Base-by-base conservation (phyloP, 2,329 filamentous ascomycete genomes). In the Fusarium sp. region DNA sequence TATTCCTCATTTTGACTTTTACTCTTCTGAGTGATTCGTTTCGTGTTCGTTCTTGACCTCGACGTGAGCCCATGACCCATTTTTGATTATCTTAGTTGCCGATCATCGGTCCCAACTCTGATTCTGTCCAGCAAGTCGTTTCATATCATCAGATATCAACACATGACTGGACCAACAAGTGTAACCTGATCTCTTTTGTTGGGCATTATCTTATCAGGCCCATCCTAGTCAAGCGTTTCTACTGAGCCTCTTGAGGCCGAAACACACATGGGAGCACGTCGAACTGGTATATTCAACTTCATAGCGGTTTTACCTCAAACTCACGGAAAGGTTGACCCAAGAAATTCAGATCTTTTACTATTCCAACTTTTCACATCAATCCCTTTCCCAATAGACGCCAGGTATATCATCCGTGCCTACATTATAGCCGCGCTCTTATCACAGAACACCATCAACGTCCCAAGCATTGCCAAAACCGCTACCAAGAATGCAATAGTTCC, bases 331-430 rank as follows among this genome's bases (percentile, higher is more conserved):
- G 27, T 41, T 52, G 44, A 31, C 31, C 58, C 46, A 55, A 7
- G 20, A 55, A 47, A 49, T 53, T 54, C 44, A 17, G 65, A 44
- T 65, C 39, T 29, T 70, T 50, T 29, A 31, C 45, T 42, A 59
- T 36, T 63, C 42, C 7, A 65, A 71, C 67, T 66, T 74, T 68
- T 70, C 47, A 53, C 55, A 59, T 52, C 35, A 62, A 47, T 54
- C 17, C 47, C 29, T 56, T 59, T 54, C 47, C 62, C 18, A 35
- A 31, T 33, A 67, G 59, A 73, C 55, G 55, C 64, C 61, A 73
- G 71, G 68, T 74, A 74, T 73, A 74, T 57, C 65, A 35, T 63
- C 64, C 64, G 36, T 64, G 20, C 55, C 27, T 39, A 52, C 57
- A 64, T 45, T 44, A 68, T 31, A 69, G 50, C 39, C 35, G 25